Percentiles rank a stretch among this genome's conserved stretches.
phyloP scores from a whole-genome alignment of 2,329 filamentous ascomycete genomes.

The Penicillium sp. region DNA sequence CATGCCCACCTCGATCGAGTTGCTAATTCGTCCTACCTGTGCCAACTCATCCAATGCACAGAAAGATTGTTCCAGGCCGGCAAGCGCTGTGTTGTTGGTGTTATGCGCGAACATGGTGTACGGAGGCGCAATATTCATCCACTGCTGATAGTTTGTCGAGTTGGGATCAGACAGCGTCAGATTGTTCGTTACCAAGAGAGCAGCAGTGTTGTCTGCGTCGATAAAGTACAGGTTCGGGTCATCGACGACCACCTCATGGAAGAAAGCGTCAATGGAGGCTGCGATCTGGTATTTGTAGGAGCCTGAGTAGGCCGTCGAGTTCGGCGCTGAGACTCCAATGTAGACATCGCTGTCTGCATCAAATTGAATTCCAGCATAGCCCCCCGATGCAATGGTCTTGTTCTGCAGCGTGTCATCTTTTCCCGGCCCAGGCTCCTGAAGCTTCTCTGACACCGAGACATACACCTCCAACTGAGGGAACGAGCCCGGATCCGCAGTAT shows the following conservation, averaged over 20 bases:
- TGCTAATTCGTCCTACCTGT: conserved; percentile 59
- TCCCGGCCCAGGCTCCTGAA: conserved; percentile 63
- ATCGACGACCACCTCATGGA: conserved; percentile 56
- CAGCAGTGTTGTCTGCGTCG: conserved; percentile 75
- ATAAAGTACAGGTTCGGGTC: conserved; percentile 66
- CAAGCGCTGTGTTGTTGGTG: conserved; percentile 53
- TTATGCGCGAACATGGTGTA: conserved; percentile 75
- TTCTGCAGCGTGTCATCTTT: conserved; percentile 41
- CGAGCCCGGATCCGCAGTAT: conserved; percentile 36
- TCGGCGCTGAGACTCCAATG: conserved; percentile 69
- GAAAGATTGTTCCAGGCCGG: conserved; percentile 71
- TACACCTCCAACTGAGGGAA: conserved; percentile 75
- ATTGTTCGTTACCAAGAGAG: conserved; percentile 73
- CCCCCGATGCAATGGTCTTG: conserved; percentile 56
- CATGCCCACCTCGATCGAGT: conserved; percentile 59
- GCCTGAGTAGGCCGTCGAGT: conserved; percentile 58
- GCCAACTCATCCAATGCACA: conserved; percentile 71
- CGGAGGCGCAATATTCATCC: conserved; percentile 57
- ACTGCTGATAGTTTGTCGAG: conserved; percentile 50
- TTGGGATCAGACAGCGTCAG: conserved; percentile 49
- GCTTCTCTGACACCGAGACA: conserved; percentile 62
- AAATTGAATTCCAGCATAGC: conserved; percentile 63
- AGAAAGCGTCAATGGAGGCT: conserved; percentile 72
- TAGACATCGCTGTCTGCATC: conserved; percentile 65
- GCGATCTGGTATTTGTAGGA: conserved; percentile 77